Evolutionary conservation across 306 rosid species (phyloP).

Genomic region (Pueraria montana): DNA sequence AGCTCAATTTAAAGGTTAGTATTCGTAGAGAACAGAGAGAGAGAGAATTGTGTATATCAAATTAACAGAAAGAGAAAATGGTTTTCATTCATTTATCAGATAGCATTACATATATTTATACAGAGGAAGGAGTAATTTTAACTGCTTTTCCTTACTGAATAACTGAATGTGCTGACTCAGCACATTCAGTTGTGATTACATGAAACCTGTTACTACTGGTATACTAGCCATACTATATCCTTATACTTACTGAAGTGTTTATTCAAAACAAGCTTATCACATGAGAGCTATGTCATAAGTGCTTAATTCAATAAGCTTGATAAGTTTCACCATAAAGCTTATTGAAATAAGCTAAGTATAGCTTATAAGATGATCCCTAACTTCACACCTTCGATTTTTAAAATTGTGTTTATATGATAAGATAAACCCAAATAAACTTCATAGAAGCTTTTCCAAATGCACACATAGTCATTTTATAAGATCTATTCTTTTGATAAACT

Average conservation of each 20-base stretch:
- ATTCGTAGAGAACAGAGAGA: not conserved
- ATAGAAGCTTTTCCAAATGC: not conserved
- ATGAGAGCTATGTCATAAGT: not conserved
- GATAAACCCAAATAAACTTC: not conserved
- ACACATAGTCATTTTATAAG: not conserved
- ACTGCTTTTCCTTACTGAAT: not conserved
- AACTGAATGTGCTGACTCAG: not conserved
- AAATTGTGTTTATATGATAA: not conserved
- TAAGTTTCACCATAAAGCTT: not conserved
- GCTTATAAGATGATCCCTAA: not conserved
- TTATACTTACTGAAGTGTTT: not conserved
- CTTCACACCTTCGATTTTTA: not conserved
- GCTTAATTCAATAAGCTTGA: not conserved
- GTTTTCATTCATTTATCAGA: not conserved
- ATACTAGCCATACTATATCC: not conserved
- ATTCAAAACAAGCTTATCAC: not conserved
- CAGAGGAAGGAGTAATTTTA: not conserved
- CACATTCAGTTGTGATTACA: not conserved
- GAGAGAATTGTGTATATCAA: not conserved
- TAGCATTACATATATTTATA: not conserved
- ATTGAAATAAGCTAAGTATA: not conserved
- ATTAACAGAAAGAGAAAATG: not conserved
- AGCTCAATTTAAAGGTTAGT: not conserved
- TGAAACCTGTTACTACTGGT: not conserved
- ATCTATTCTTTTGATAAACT: slow-evolving; percentile 4